phyloP scores from a whole-genome alignment of 305 asterid species.

The Caryopteris hybrid region DNA sequence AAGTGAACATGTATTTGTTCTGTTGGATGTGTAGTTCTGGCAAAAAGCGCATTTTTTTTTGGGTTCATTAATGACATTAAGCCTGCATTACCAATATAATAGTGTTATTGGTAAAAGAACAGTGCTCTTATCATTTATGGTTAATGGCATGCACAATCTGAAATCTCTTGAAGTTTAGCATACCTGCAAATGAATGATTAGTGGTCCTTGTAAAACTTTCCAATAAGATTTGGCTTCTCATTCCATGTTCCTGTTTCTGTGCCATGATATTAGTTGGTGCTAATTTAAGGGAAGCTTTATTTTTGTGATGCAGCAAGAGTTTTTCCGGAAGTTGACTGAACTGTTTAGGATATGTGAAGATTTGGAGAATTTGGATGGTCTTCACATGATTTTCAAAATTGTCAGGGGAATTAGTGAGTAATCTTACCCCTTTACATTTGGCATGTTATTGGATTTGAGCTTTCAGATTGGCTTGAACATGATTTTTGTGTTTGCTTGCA shows the following conservation, averaged over 20 bases:
- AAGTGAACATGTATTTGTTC: not conserved
- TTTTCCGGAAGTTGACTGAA: constrained; percentile 77
- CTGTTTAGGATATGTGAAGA: constrained; percentile 80
- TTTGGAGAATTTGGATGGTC: constrained; percentile 77
- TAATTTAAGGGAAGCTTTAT: constrained; percentile 22
- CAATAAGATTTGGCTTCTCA: not conserved
- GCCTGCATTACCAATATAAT: not conserved
- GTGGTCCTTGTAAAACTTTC: not conserved
- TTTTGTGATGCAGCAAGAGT: constrained; percentile 62
- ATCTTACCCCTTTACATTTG: constrained; percentile 18
- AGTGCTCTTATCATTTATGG: not conserved
- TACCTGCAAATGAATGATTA: not conserved
- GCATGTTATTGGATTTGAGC: constrained; percentile 11
- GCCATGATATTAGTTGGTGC: constrained; percentile 14
- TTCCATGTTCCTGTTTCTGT: constrained; percentile 12
- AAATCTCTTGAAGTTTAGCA: not conserved
- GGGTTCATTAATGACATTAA: constrained; percentile 1
- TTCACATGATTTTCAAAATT: constrained; percentile 76
- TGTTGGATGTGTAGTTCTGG: constrained; percentile 15
- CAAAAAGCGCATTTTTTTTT: not conserved
- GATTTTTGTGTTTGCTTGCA: constrained; percentile 39
- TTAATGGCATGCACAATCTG: not conserved
- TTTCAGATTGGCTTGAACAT: constrained; percentile 5
- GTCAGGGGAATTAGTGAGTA: constrained; percentile 85
- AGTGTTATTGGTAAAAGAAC: not conserved